A percentile compares a stretch with the other conserved stretches of the same genome.
These are phyloP conservation scores for Rhodomyrtus psidioides DNA, from an alignment of 441 rosid genomes.

Conservation along the genomic window DNA sequence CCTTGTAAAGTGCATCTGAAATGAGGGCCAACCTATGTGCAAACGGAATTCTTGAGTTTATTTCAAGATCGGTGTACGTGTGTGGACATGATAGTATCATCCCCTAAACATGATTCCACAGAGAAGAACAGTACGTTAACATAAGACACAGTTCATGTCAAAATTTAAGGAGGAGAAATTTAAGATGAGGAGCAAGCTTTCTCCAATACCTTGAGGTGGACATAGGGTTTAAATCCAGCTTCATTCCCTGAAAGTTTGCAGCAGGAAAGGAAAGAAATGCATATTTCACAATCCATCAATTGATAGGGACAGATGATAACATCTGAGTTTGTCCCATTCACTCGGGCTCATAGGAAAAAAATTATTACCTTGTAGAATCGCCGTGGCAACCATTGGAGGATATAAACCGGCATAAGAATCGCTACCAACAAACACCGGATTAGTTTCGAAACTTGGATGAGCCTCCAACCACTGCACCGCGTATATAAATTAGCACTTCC, in stretches of 20 bases:
- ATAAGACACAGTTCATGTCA: neutral
- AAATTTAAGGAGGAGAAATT: neutral
- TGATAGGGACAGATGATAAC: neutral
- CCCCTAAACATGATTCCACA: rapidly evolving
- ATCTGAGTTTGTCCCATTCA: neutral
- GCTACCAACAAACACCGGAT: constrained; percentile 12
- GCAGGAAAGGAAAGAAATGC: neutral
- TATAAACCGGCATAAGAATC: constrained; percentile 23
- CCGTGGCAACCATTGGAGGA: constrained; percentile 16
- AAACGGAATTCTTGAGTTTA: rapidly evolving
- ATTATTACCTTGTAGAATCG: constrained; percentile 10
- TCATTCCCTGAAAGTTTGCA: neutral
- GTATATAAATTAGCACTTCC: neutral
- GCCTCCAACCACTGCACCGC: constrained; percentile 21
- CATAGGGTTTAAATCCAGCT: neutral
- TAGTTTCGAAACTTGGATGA: constrained; percentile 8
- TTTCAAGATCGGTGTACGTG: rapidly evolving
- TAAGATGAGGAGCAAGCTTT: neutral
- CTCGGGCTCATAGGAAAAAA: neutral
- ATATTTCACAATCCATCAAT: neutral
- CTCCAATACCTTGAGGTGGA: neutral
- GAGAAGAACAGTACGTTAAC: neutral
- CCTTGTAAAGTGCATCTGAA: neutral
- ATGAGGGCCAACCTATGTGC: neutral
- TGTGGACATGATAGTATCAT: neutral